Evolutionary conservation across 2,329 filamentous ascomycete species (phyloP).

Genomic region (Rhynchosporium agropyri): DNA sequence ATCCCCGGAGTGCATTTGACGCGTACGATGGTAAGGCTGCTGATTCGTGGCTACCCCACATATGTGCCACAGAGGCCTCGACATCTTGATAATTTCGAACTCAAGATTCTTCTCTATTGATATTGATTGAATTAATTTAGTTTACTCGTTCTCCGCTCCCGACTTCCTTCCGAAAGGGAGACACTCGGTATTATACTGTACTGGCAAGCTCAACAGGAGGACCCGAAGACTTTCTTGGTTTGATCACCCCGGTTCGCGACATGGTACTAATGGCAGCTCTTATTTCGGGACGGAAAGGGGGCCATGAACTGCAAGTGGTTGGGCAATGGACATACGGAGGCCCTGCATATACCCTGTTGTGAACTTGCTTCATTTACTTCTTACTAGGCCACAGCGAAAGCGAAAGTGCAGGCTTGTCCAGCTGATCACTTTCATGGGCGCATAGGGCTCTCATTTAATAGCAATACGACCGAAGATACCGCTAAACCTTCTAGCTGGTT

Average conservation of each 20-base stretch:
- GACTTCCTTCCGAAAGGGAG: constrained; percentile 4
- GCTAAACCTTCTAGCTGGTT: not conserved
- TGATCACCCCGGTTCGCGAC: constrained; percentile 11
- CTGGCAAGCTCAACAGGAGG: constrained; percentile 4
- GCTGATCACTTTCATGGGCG: constrained; percentile 13
- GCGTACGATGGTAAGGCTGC: not conserved
- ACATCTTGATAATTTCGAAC: constrained; percentile 7
- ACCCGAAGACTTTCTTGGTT: constrained; percentile 9
- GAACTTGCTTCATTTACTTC: constrained; percentile 4
- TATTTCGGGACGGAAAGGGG: not conserved
- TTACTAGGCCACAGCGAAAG: not conserved
- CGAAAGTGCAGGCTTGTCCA: constrained; percentile 17
- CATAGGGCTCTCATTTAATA: constrained; percentile 14
- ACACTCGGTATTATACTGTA: constrained; percentile 3
- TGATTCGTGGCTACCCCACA: constrained; percentile 10
- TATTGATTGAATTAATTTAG: constrained; percentile 8
- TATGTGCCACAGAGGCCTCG: not conserved
- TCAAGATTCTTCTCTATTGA: not conserved
- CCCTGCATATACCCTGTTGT: constrained; percentile 8
- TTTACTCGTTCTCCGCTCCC: constrained; percentile 9
- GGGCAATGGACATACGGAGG: not conserved
- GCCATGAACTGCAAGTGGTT: not conserved
- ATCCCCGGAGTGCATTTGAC: not conserved
- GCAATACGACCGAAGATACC: constrained; percentile 11
- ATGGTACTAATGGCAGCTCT: constrained; percentile 4